phyloP scores from a whole-genome alignment of 108 stramenopile species.

The Schizochytrium sp. region DNA sequence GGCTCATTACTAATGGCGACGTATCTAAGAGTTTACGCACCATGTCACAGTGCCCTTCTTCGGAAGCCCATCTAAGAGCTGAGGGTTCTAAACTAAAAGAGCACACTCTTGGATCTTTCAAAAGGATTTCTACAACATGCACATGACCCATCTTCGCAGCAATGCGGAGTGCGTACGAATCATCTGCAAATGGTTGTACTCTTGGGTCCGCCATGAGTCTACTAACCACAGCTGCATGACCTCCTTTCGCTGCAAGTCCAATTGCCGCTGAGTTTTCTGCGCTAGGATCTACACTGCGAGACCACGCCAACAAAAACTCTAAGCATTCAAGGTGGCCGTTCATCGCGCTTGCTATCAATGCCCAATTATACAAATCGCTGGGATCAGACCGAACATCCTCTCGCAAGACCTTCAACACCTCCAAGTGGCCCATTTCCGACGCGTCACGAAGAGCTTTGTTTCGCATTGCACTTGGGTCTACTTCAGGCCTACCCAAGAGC shows the following conservation, averaged over 20 bases:
- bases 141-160: not conserved
- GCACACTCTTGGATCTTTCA: not conserved
- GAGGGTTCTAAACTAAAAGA: too few species aligned
- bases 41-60: too few species aligned
- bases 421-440: constrained; percentile 4
- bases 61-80: too few species aligned
- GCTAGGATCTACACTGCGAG: constrained; percentile 9
- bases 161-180: constrained; percentile 9
- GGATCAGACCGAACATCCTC: not conserved
- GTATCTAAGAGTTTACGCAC: too few species aligned
- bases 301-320: not conserved
- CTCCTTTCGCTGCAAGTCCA: constrained; percentile 18
- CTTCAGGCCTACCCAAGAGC: not conserved
- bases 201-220: not conserved
- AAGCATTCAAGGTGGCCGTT: constrained; percentile 37
- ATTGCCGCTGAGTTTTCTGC: constrained; percentile 21
- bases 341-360: not conserved
- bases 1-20: too few species aligned
- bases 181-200: not conserved
- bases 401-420: not conserved
- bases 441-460: not conserved
- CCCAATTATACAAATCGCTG: constrained; percentile 34
- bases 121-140: not conserved
- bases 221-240: not conserved
- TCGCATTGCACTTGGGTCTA: not conserved